Evolutionary conservation across 1,284 basidiomycete genomes (phyloP), one percentile per base, ranked within the genome.

Genomic region (Fomitopsis pinicola): DNA sequence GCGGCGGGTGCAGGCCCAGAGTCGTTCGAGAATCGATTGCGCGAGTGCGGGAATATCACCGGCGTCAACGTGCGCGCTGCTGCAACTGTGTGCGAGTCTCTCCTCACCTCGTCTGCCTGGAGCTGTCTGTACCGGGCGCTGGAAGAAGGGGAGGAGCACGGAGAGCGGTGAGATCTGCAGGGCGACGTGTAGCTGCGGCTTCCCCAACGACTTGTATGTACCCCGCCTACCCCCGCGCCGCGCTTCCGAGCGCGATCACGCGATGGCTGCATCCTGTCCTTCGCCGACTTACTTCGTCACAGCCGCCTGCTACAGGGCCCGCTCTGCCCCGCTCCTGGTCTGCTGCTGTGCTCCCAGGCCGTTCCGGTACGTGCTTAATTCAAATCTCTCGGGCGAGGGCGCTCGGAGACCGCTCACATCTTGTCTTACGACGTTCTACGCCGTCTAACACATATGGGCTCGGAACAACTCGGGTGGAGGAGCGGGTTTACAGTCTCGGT

Each of bases 21-120:
- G 52, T 54, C 52, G 52, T 54, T 54, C 52, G 52, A 54, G 52
- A 54, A 54, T 38, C 52, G 52, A 54, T 54, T 54, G 52, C 52
- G 52, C 52, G 19, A 54, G 35, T 38, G 52, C 35, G 52, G 52
- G 52, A 22, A 38, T 54, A 54, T 38, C 52, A 22, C 52, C 35
- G 52, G 52, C 52, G 52, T 54, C 52, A 54, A 54, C 28, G 19
- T 10, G 52, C 52, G 52, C 28, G 19, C 35, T 38, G 28, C 48
- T 30, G 36, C 30, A 30, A 48, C 19, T 4, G 33, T 38, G 52
- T 54, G 52, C 52, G 35, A 38, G 35, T 35, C 17, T 22, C 6
- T 36, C 35, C 52, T 54, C 36, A 26, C 35, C 52, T 38, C 28
- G 28, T 50, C 35, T 38, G 35, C 52, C 52, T 38, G n/a, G 22